phyloP scores from a whole-genome alignment of 108 stramenopile genomes.

The Cyclotella kingstonii region DNA sequence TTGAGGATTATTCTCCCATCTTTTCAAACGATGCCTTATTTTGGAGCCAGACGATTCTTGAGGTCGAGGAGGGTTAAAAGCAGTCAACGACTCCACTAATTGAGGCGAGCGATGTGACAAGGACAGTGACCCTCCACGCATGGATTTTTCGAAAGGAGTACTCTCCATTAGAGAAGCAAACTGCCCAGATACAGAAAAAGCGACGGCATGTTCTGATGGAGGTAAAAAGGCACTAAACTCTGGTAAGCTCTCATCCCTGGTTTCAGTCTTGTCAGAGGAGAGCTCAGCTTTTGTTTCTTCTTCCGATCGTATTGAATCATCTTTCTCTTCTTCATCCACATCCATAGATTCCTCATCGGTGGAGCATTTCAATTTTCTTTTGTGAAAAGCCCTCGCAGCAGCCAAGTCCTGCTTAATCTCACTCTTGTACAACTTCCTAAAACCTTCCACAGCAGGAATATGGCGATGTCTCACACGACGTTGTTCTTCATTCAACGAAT shows the following conservation, averaged over 20 bases:
- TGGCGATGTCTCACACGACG: slow-evolving; percentile 70
- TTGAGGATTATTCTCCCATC: slow-evolving; percentile 79
- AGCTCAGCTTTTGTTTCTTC: slow-evolving; percentile 14
- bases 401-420: slow-evolving; percentile 79
- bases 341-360: slow-evolving; percentile 13
- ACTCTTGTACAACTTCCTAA: slow-evolving; percentile 64
- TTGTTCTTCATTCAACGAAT: slow-evolving; percentile 76
- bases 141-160: slow-evolving; percentile 27
- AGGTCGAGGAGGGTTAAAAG: slow-evolving; percentile 84
- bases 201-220: slow-evolving; percentile 40
- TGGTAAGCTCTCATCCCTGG: neutral
- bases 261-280: neutral
- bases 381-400: slow-evolving; percentile 38
- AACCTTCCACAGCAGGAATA: slow-evolving; percentile 79
- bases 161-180: slow-evolving; percentile 41
- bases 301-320: neutral
- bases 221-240: slow-evolving; percentile 10
- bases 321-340: slow-evolving; percentile 21
- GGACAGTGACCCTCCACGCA: slow-evolving; percentile 11
- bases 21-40: slow-evolving; percentile 72
- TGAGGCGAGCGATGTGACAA: slow-evolving; percentile 38
- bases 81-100: slow-evolving; percentile 63
- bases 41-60: slow-evolving; percentile 81
- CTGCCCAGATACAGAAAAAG: slow-evolving; percentile 30
- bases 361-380: neutral